A percentile compares a stretch with the other conserved stretches of the same genome.
Conservation (phyloP, 2,329 filamentous ascomycete genomes). For the Penicillium sp. region DNA sequence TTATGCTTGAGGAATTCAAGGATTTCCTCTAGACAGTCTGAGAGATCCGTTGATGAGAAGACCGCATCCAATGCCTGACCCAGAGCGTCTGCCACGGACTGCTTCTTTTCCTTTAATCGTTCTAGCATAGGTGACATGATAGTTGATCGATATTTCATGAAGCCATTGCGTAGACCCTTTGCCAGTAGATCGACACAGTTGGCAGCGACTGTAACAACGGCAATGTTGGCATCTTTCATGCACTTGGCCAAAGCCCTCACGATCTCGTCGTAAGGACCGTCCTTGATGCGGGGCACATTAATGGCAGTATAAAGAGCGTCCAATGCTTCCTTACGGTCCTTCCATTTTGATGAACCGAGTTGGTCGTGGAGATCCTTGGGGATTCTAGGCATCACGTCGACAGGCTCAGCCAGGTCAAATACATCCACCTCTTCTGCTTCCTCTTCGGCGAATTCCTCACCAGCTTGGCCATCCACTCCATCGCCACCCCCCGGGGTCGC, state of each 20-base stretch:
- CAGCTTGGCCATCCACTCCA: slow-evolving; percentile 55
- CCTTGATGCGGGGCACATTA: slow-evolving; percentile 90
- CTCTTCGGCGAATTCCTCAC: slow-evolving; percentile 64
- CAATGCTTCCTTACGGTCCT: slow-evolving; percentile 92
- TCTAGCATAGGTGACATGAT: slow-evolving; percentile 93
- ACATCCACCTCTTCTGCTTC: slow-evolving; percentile 74
- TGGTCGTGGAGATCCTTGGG: slow-evolving; percentile 82
- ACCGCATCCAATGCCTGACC: slow-evolving; percentile 80
- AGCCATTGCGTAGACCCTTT: slow-evolving; percentile 79
- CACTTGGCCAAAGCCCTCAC: slow-evolving; percentile 84
- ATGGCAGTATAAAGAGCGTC: slow-evolving; percentile 78
- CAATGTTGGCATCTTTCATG: slow-evolving; percentile 99
- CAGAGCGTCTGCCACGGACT: slow-evolving; percentile 83
- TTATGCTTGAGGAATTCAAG: slow-evolving; percentile 86
- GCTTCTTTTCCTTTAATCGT: slow-evolving; percentile 96
- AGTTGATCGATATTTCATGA: slow-evolving; percentile 77
- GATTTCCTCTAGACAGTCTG: slow-evolving; percentile 91
- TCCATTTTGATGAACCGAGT: slow-evolving; percentile 93
- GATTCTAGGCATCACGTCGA: slow-evolving; percentile 83
- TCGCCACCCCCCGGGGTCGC: slow-evolving; percentile 64
- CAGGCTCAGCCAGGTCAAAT: slow-evolving; percentile 82
- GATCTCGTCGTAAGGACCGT: slow-evolving; percentile 85
- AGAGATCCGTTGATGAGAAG: slow-evolving; percentile 70
- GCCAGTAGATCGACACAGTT: slow-evolving; percentile 90
- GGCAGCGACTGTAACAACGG: slow-evolving; percentile 89